phyloP scores from a whole-genome alignment of 768 basidiomycete genomes.

The Boletales sp. region DNA sequence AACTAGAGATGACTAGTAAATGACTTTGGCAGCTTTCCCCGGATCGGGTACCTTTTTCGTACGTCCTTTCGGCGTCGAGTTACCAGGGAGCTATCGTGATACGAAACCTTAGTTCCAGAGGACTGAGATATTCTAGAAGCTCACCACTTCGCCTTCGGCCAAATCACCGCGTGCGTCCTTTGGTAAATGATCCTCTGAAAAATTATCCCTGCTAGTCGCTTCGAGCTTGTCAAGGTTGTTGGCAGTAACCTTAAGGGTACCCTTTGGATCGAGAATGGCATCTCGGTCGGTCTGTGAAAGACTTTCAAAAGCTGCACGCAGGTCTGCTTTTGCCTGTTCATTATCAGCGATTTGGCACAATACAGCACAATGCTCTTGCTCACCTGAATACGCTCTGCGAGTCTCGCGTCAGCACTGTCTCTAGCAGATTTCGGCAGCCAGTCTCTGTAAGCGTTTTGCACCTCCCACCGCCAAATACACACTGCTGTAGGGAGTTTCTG shows the following conservation, averaged over 20 bases:
- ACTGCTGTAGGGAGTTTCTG: constrained; percentile 59
- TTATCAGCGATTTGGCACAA: constrained; percentile 2
- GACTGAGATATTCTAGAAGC: constrained; percentile 5
- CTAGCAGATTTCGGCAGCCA: constrained; percentile 66
- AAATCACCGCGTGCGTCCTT: constrained; percentile 28
- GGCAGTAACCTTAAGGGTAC: constrained; percentile 28
- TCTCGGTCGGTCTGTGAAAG: constrained; percentile 56
- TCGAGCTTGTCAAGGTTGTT: constrained; percentile 33
- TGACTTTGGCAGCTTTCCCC: constrained; percentile 43
- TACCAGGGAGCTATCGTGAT: constrained; percentile 16
- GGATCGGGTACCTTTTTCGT: constrained; percentile 52
- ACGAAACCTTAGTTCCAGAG: not conserved
- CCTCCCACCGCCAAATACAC: constrained; percentile 86
- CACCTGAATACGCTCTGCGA: constrained; percentile 65
- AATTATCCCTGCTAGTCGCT: not conserved
- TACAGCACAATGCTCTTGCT: constrained; percentile 13
- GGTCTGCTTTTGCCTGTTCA: constrained; percentile 54
- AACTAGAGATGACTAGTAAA: not conserved
- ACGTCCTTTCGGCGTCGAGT: constrained; percentile 33
- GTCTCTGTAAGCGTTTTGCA: constrained; percentile 50
- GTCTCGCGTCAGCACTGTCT: constrained; percentile 59
- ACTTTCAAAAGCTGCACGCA: constrained; percentile 51
- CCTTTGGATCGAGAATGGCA: constrained; percentile 53
- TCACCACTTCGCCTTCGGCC: constrained; percentile 40
- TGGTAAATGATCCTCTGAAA: constrained; percentile 24